phyloP scores from a whole-genome alignment of 495 filamentous ascomycete genomes.

The Aspergillus carlsbadensis region DNA sequence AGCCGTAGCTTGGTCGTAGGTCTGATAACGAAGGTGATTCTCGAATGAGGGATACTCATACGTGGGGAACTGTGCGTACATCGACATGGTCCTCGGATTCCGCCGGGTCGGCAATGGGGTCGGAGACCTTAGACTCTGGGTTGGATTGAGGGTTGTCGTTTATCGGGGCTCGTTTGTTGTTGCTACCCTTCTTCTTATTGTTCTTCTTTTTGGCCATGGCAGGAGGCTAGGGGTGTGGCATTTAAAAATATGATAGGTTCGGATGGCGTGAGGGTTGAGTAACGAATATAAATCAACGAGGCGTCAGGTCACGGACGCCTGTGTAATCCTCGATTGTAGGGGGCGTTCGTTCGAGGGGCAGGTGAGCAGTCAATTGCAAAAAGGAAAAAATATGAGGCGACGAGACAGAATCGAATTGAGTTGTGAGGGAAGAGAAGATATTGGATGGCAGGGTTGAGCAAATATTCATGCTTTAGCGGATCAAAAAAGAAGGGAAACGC shows the following conservation, averaged over 20 bases:
- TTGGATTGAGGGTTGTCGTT: constrained; percentile 28
- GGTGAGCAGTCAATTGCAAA: constrained; percentile 15
- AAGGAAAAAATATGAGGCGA: constrained; percentile 26
- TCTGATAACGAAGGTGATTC: constrained; percentile 35
- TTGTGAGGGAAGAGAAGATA: constrained; percentile 27
- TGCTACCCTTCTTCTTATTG: constrained; percentile 36
- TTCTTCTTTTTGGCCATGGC: constrained; percentile 39
- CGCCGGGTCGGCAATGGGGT: constrained; percentile 28
- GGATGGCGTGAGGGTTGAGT: constrained; percentile 24
- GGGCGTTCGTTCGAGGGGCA: constrained; percentile 7
- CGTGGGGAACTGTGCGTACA: constrained; percentile 44
- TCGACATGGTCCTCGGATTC: constrained; percentile 37
- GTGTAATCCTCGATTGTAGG: constrained; percentile 29
- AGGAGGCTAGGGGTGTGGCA: constrained; percentile 36
- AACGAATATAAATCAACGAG: constrained; percentile 32
- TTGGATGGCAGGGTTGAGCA: constrained; percentile 23
- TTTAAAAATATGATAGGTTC: constrained; percentile 25
- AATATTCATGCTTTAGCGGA: constrained; percentile 32
- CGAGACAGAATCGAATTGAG: constrained; percentile 17
- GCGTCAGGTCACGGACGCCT: constrained; percentile 29
- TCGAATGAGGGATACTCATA: constrained; percentile 41
- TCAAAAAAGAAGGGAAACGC: constrained; percentile 19
- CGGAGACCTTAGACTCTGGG: constrained; percentile 19
- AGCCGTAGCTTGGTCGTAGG: constrained; percentile 37
- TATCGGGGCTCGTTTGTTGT: constrained; percentile 25